These are phyloP conservation scores for Penicillium maclennaniae DNA, from an alignment of 495 filamentous ascomycete genomes.

Conservation along the genomic window DNA sequence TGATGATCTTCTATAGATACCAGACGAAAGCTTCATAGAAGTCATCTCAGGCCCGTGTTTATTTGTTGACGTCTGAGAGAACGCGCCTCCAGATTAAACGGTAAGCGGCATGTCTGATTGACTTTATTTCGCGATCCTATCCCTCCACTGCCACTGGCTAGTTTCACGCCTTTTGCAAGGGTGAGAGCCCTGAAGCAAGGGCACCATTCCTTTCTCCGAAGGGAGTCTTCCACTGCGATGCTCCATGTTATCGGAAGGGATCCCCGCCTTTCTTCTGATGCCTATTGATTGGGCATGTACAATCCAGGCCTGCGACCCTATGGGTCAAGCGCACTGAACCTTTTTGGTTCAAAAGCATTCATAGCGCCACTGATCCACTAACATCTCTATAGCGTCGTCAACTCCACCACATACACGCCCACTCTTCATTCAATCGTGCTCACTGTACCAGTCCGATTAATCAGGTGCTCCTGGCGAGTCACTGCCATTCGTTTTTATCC, in stretches of 20 bases:
- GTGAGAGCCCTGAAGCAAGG: conserved; percentile 22
- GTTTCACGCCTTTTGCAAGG: conserved; percentile 2
- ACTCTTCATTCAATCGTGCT: conserved; percentile 1
- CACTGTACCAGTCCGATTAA: conserved; percentile 18
- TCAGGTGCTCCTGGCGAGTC: conserved; percentile 25
- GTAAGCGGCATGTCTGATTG: conserved; percentile 20
- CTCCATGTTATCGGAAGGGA: conserved; percentile 12
- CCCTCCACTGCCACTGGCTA: conserved; percentile 1
- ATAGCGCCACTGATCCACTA: conserved; percentile 8
- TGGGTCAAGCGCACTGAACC: background rate
- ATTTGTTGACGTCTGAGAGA: conserved; percentile 23
- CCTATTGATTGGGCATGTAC: conserved; percentile 10
- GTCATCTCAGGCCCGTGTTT: conserved; percentile 9
- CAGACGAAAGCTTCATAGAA: background rate
- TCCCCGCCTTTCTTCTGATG: conserved; percentile 1
- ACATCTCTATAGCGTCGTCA: conserved; percentile 13
- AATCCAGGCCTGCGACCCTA: conserved; percentile 12
- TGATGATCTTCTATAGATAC: conserved; percentile 4
- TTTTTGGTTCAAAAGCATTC: conserved; percentile 3
- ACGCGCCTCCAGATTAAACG: conserved; percentile 14
- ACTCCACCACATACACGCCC: background rate
- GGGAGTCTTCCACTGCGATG: conserved; percentile 16
- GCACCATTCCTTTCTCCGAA: conserved; percentile 13
- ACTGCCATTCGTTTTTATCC: conserved; percentile 4
- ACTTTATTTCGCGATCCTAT: conserved; percentile 1